Percentiles rank a stretch among this genome's conserved stretches.
These are phyloP conservation scores for Hygrocybe punicea DNA, from an alignment of 768 basidiomycete species.

Conservation along the genomic window DNA sequence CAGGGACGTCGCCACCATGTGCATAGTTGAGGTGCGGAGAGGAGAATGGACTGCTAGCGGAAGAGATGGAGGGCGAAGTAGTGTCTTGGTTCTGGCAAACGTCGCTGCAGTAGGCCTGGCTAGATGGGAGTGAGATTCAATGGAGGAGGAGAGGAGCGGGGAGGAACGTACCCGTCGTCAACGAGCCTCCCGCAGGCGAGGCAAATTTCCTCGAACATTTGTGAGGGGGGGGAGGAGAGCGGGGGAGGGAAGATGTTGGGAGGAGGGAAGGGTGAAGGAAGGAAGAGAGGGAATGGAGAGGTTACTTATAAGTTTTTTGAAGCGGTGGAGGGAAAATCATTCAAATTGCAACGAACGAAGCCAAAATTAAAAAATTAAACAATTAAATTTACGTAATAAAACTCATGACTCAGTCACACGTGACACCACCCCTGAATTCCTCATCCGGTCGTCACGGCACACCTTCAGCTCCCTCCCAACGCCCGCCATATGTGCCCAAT, in stretches of 20 bases:
- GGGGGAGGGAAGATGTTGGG: slow-evolving; percentile 11
- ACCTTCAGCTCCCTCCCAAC: background rate
- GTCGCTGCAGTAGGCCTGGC: slow-evolving; percentile 68
- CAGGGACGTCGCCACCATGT: slow-evolving; percentile 58
- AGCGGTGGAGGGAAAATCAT: background rate
- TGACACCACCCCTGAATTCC: background rate
- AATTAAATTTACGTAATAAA: background rate
- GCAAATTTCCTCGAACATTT: slow-evolving; percentile 80
- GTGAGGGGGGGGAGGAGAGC: slow-evolving; percentile 6
- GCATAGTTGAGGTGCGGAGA: slow-evolving; percentile 60
- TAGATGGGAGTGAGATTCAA: slow-evolving; percentile 28
- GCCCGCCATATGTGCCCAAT: background rate
- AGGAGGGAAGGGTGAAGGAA: slow-evolving; percentile 7
- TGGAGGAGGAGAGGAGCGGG: slow-evolving; percentile 12
- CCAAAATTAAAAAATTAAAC: background rate
- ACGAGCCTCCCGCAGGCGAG: slow-evolving; percentile 68
- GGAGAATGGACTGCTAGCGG: slow-evolving; percentile 63
- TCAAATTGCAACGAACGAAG: background rate
- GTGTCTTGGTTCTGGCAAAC: slow-evolving; percentile 61
- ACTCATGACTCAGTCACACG: background rate
- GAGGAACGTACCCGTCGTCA: slow-evolving; percentile 50
- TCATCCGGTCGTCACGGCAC: background rate
- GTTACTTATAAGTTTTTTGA: background rate
- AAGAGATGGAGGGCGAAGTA: slow-evolving; percentile 64
- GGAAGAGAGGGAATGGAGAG: slow-evolving; percentile 13